Evolutionary conservation across 1,139 yeast species (phyloP), one percentile per base, ranked within the genome.

Genomic region (Magnusiomyces ingens): DNA sequence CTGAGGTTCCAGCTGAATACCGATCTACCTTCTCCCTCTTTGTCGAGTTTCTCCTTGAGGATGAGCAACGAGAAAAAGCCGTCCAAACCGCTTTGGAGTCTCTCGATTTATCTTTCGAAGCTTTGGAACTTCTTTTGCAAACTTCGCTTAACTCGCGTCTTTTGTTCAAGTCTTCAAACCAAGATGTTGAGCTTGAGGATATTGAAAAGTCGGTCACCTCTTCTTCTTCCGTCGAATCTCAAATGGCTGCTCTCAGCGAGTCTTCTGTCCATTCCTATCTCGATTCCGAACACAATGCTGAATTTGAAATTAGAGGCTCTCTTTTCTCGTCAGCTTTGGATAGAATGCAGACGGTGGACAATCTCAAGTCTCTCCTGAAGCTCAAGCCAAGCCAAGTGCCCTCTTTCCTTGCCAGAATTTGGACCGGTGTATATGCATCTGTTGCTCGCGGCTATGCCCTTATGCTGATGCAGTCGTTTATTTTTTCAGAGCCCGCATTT

Each of bases 71-170:
- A 57, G 70, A 73, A 50, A 70, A 67, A 1, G 59, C 73, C 37
- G 78, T 85, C 54, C 49, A 71, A 13, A 62, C 70, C 13, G 68
- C 72, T 11, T 71, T 85, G 58, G 65, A 68, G 3, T 66, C 71
- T 1, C 58, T 72, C 26, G 68, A 71, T 26, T 60, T 80, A 45
- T 71, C 74, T 37, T 60, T 84, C 19, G 78, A 78, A 42, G 75
- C 79, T 13, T 75, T 88, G 59, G 96, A 88, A 69, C 78, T 87
- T 75, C 74, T 77, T 56, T 71, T 87, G 51, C 85, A 86, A 71
- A 75, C 84, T 1, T 81, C 89, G 1, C 71, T 84, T 55, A 66
- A 70, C 35, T 52, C 52, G 41, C 48, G 45, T 21, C 43, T 22
- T 42, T 40, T 45, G 11, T 32, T 46, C 17, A 18, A 18, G 15